Conservation (phyloP, 1,284 basidiomycete genomes). For the Cryptococcus sp. region DNA sequence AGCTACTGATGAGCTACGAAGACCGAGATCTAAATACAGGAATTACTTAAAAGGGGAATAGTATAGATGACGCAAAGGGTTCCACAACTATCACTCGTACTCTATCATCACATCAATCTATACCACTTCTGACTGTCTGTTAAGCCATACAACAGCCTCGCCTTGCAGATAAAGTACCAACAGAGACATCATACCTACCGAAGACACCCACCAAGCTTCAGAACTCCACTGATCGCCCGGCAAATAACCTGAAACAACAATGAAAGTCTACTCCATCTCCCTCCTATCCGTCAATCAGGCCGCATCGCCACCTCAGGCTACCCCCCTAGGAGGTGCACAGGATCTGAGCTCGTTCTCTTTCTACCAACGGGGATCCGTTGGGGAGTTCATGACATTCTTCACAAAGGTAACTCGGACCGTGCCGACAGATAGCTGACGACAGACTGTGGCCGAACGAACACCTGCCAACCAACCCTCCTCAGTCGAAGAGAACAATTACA, state of each 20-base stretch:
- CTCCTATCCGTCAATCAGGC: slow-evolving; percentile 48
- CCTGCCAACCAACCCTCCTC: slow-evolving; percentile 82
- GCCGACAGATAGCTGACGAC: background rate
- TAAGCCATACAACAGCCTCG: too few species aligned
- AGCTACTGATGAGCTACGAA: too few species aligned
- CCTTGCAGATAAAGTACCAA: too few species aligned
- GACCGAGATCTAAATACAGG: too few species aligned
- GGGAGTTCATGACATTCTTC: slow-evolving; percentile 87
- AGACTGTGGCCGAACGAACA: slow-evolving; percentile 90
- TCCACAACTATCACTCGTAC: slow-evolving; percentile 1
- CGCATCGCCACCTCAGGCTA: slow-evolving; percentile 48
- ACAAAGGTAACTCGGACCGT: slow-evolving; percentile 55
- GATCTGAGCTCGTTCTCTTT: slow-evolving; percentile 92
- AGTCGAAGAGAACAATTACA: slow-evolving; percentile 91
- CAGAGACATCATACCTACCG: too few species aligned
- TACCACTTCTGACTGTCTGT: too few species aligned
- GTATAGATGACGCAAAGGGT: background rate
- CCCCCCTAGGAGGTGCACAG: slow-evolving; percentile 66
- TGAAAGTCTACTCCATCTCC: slow-evolving; percentile 55
- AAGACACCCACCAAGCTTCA: too few species aligned
- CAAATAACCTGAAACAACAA: slow-evolving; percentile 11
- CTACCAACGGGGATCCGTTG: slow-evolving; percentile 80
- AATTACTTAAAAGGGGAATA: too few species aligned
- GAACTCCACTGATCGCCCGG: too few species aligned
- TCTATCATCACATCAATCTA: slow-evolving; percentile 2